These are phyloP conservation scores for Trichoderma oligosporum DNA, from an alignment of 2,329 filamentous ascomycete species.

Conservation along the genomic window DNA sequence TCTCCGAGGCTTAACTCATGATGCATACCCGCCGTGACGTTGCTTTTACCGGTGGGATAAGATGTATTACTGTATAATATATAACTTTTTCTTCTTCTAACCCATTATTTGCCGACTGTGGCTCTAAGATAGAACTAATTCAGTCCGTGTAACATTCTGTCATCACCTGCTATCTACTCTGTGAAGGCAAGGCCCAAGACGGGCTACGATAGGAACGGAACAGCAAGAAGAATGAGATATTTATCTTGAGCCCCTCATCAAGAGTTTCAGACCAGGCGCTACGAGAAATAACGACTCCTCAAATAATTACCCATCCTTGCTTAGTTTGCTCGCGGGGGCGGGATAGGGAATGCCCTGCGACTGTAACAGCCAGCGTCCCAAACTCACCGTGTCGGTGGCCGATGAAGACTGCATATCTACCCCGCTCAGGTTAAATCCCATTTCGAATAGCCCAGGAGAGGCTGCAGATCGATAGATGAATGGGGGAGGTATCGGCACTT, in stretches of 20 bases:
- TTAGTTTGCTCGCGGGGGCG: neutral
- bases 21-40: constrained; percentile 19
- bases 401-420: constrained; percentile 12
- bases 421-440: constrained; percentile 16
- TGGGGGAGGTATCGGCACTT: constrained; percentile 10
- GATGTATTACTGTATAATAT: constrained; percentile 34
- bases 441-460: constrained; percentile 5
- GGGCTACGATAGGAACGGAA: neutral
- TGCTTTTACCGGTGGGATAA: constrained; percentile 21
- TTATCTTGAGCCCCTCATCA: neutral
- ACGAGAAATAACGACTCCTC: neutral
- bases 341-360: constrained; percentile 4
- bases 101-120: constrained; percentile 17
- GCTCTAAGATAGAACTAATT: constrained; percentile 20
- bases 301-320: neutral
- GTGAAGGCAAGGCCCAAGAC: neutral
- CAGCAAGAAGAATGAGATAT: neutral
- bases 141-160: constrained; percentile 19
- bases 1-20: constrained; percentile 15
- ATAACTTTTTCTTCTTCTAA: constrained; percentile 7
- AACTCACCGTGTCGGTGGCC: constrained; percentile 13
- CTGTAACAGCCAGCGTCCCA: neutral
- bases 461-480: constrained; percentile 7
- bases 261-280: neutral
- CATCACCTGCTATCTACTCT: neutral